Evolutionary conservation across 2,329 filamentous ascomycete species (phyloP).

Genomic region (Cercospora sojina): DNA sequence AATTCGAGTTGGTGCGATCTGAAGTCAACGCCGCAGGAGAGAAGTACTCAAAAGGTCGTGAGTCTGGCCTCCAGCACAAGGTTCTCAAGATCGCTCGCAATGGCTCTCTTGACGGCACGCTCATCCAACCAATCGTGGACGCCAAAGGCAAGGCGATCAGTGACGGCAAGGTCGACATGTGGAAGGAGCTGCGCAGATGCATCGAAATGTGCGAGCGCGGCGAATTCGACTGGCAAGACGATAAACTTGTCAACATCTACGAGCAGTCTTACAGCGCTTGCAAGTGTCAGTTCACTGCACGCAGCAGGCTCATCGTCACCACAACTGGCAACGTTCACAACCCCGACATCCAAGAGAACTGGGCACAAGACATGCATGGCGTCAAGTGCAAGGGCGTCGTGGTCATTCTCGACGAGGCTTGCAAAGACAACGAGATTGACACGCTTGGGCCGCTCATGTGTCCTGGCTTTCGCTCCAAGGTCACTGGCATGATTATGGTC

Average conservation of each 20-base stretch:
- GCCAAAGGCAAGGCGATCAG: not conserved
- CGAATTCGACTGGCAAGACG: conserved; percentile 21
- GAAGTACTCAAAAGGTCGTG: conserved; percentile 17
- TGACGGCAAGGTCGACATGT: conserved; percentile 17
- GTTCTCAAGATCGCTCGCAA: conserved; percentile 15
- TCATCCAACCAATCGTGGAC: not conserved
- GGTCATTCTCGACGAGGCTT: conserved; percentile 26
- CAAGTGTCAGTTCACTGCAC: conserved; percentile 22
- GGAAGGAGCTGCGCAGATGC: conserved; percentile 17
- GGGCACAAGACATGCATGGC: conserved; percentile 18
- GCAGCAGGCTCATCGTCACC: conserved; percentile 21
- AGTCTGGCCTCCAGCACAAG: conserved; percentile 18
- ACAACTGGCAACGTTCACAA: conserved; percentile 26
- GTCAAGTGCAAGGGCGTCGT: conserved; percentile 18
- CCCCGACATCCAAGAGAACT: conserved; percentile 22
- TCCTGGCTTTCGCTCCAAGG: conserved; percentile 18
- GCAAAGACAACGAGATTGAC: conserved; percentile 28
- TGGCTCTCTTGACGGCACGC: not conserved
- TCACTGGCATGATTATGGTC: conserved; percentile 26
- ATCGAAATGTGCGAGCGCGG: conserved; percentile 15
- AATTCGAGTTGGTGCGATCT: conserved; percentile 22
- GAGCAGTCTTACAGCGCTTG: conserved; percentile 20
- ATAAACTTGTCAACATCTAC: conserved; percentile 12
- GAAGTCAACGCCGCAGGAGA: conserved; percentile 15
- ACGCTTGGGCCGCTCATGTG: conserved; percentile 17